Evolutionary conservation across 2,329 filamentous ascomycete genomes (phyloP), one percentile per base, ranked within the genome.

Genomic region (Xylaria arbuscula): DNA sequence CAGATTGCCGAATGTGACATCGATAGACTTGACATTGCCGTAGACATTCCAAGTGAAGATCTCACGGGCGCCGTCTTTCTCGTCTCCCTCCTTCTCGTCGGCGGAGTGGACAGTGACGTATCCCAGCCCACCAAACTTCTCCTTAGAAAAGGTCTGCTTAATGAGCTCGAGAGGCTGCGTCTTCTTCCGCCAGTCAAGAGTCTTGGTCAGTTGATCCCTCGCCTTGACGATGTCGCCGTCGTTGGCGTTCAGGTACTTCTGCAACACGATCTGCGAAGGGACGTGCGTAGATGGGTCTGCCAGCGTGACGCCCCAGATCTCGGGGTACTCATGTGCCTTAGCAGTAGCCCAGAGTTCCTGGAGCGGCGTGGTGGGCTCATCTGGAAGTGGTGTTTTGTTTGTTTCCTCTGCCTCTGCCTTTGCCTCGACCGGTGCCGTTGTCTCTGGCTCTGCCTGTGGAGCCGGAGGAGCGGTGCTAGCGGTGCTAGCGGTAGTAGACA

Each of bases 241-340:
- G 79, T 98, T 98, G 78, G 94, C 95, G 74, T 94, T 93, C 64
- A 98, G 88, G 82, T 94, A 98, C 84, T 98, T 98, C 79, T 97
- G 93, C 57, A 98, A 85, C 60, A 98, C 88, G 74, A 97, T 90
- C 78, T 92, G 90, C 56, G 92, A 94, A 63, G 92, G 92, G 61
- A 94, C 85, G 75, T 93, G 86, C 48, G 81, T 77, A 2, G 75
- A 79, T 22, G 82, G 81, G 66, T 83, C 80, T 15, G 80, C 80
- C 53, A 98, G 88, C 38, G 87, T 83, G 62, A 98, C 89, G 57
- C 94, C 94, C 89, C 94, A 98, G 86, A 98, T 92, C 84, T 98
- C 94, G 60, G 82, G 82, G 80, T 97, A 86, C 17, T 82, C 85
- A 60, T 77, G 72, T 1, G 72, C 66, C 61, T 76, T 70, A 32